Conservation (phyloP, 441 rosid species). For the Erodium trifolium region DNA sequence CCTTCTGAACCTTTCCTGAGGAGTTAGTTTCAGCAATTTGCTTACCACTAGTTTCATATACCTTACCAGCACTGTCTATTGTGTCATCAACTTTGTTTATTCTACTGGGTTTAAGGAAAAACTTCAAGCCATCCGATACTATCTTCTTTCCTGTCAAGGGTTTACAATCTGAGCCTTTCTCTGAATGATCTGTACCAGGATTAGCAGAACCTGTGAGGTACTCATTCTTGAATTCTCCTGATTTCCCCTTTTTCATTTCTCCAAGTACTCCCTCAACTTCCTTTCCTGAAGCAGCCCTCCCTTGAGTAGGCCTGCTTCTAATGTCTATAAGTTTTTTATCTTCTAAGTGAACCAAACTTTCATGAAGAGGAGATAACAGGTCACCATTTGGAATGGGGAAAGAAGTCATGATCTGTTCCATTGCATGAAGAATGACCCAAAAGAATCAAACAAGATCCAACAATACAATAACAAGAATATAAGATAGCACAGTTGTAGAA, state of each 20-base stretch:
- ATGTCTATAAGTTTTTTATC: conserved; percentile 22
- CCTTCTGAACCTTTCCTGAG: conserved; percentile 3
- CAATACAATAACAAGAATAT: background rate
- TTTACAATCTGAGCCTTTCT: background rate
- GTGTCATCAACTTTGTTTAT: conserved; percentile 6
- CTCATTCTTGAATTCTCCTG: conserved; percentile 1
- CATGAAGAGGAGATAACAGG: conserved; percentile 58
- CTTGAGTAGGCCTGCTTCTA: conserved; percentile 18
- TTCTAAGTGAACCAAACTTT: conserved; percentile 36
- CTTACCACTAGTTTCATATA: conserved; percentile 2
- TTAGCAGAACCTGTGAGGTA: background rate
- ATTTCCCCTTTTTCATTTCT: background rate
- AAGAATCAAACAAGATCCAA: conserved; percentile 1
- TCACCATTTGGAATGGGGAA: conserved; percentile 31
- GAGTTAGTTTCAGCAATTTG: conserved; percentile 7
- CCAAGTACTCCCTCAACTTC: conserved; percentile 21
- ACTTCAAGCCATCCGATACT: conserved; percentile 7
- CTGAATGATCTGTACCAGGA: background rate
- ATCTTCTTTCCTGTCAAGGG: conserved; percentile 4
- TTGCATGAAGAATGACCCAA: conserved; percentile 22
- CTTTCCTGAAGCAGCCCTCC: background rate
- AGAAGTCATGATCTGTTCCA: conserved; percentile 74
- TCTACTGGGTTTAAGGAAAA: conserved; percentile 3
- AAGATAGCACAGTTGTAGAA: background rate
- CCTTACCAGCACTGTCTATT: conserved; percentile 7